Percentiles rank a stretch among this genome's conserved stretches.
phyloP scores from a whole-genome alignment of 441 rosid species.

The Erodium chrysanthum region DNA sequence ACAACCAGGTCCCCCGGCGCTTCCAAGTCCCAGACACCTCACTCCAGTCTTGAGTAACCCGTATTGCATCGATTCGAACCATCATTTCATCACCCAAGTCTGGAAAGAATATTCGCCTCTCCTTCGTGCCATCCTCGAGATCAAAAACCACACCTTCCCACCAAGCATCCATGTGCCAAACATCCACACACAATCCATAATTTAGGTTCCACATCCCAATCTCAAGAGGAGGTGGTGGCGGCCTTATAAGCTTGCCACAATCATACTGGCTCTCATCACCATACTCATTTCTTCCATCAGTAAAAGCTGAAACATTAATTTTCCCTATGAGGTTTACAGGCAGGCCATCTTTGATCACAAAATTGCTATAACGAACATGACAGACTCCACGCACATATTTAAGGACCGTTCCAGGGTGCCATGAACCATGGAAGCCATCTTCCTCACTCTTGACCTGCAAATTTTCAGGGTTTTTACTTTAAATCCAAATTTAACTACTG shows the following conservation, averaged over 20 bases:
- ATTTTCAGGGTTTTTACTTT: slow-evolving; percentile 1
- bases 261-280: slow-evolving; percentile 12
- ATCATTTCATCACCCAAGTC: slow-evolving; percentile 61
- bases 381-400: slow-evolving; percentile 11
- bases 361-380: slow-evolving; percentile 36
- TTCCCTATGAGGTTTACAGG: slow-evolving; percentile 26
- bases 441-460: slow-evolving; percentile 57
- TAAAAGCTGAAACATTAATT: slow-evolving; percentile 31
- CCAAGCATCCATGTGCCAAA: slow-evolving; percentile 42
- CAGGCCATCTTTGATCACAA: slow-evolving; percentile 29
- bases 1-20: slow-evolving; percentile 55
- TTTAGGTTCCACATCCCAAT: slow-evolving; percentile 21
- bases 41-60: slow-evolving; percentile 68
- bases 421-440: slow-evolving; percentile 61
- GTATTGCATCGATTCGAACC: slow-evolving; percentile 22
- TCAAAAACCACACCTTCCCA: slow-evolving; percentile 86
- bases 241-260: slow-evolving; percentile 43
- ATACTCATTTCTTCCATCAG: slow-evolving; percentile 21
- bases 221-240: slow-evolving; percentile 32
- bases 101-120: slow-evolving; percentile 62
- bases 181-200: slow-evolving; percentile 65
- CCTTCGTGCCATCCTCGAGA: slow-evolving; percentile 29
- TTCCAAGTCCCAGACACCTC: slow-evolving; percentile 37
- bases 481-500: slow-evolving; percentile 11
- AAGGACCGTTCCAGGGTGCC: slow-evolving; percentile 50